Conservation (phyloP, 1,139 yeast genomes). For the Hyphopichia burtonii region DNA sequence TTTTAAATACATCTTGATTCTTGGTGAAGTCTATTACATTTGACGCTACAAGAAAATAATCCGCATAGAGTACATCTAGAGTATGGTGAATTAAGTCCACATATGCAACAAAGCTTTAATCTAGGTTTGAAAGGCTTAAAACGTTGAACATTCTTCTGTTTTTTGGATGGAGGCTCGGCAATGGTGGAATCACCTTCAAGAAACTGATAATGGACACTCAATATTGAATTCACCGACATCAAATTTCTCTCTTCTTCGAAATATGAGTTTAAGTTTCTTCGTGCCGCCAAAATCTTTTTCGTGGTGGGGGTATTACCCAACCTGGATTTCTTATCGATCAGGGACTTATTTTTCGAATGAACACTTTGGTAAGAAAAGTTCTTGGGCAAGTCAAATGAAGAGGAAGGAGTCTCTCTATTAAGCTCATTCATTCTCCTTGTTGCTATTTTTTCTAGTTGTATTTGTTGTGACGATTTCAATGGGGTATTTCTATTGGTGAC, state of each 20-base stretch:
- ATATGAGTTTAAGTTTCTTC: slow-evolving; percentile 46
- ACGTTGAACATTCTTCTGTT: slow-evolving; percentile 9
- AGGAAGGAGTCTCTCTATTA: slow-evolving; percentile 29
- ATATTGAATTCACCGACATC: slow-evolving; percentile 42
- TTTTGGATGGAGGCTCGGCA: slow-evolving; percentile 13
- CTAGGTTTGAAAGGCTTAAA: slow-evolving; percentile 30
- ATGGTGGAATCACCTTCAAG: slow-evolving; percentile 17
- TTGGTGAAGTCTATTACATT: slow-evolving; percentile 40
- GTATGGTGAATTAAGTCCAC: slow-evolving; percentile 40
- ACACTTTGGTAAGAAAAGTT: slow-evolving; percentile 37
- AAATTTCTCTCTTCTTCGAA: slow-evolving; percentile 49
- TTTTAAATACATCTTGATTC: slow-evolving; percentile 43
- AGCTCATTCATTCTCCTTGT: slow-evolving; percentile 38
- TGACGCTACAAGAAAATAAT: slow-evolving; percentile 41
- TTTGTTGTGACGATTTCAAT: slow-evolving; percentile 43
- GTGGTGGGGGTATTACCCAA: slow-evolving; percentile 48
- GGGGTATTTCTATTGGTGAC: slow-evolving; percentile 29
- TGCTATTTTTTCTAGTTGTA: slow-evolving; percentile 41
- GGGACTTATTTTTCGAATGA: slow-evolving; percentile 18
- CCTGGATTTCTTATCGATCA: slow-evolving; percentile 25
- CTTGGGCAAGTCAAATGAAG: slow-evolving; percentile 42
- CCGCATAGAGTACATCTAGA: slow-evolving; percentile 44
- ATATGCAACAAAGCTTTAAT: slow-evolving; percentile 42
- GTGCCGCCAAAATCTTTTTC: slow-evolving; percentile 43
- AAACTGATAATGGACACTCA: slow-evolving; percentile 41